Evolutionary conservation across 148 eudicot genomes (phyloP).

Genomic region (Polygonum maritimum): DNA sequence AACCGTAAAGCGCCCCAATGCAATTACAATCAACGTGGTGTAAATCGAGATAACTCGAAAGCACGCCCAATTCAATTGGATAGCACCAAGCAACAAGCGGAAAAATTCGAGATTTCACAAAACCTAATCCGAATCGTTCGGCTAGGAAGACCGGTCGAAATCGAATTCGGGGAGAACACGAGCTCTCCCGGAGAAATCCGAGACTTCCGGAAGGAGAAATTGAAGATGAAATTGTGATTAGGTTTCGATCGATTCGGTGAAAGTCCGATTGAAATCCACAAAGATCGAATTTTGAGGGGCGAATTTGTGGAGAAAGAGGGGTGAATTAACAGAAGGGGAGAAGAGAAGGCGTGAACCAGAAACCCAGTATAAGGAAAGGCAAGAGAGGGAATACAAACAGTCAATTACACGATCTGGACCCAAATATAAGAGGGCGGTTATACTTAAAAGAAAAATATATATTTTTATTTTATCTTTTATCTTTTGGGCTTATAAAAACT

Average conservation of each 20-base stretch:
- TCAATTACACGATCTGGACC: slow-evolving; percentile 9
- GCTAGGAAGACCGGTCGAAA: neutral
- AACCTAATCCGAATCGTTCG: slow-evolving; percentile 7
- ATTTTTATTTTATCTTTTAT: neutral
- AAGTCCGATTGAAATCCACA: neutral
- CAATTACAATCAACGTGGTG: neutral
- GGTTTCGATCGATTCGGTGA: neutral
- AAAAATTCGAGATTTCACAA: neutral
- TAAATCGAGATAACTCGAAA: neutral
- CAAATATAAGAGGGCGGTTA: slow-evolving; percentile 1
- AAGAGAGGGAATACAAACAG: neutral
- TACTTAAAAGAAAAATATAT: neutral
- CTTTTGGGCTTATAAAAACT: neutral
- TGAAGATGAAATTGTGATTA: neutral
- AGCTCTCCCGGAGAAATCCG: neutral
- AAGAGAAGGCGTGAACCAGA: slow-evolving; percentile 10
- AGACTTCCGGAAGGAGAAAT: neutral
- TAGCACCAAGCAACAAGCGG: neutral
- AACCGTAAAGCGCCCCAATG: neutral
- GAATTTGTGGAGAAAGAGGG: neutral
- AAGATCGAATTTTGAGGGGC: neutral
- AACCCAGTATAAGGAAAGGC: slow-evolving; percentile 6
- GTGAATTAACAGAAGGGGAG: neutral
- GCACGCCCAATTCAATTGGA: neutral
- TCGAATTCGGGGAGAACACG: neutral